Evolutionary conservation across 2,329 filamentous ascomycete genomes (phyloP).

Genomic region (Xylariomycetidae sp.): DNA sequence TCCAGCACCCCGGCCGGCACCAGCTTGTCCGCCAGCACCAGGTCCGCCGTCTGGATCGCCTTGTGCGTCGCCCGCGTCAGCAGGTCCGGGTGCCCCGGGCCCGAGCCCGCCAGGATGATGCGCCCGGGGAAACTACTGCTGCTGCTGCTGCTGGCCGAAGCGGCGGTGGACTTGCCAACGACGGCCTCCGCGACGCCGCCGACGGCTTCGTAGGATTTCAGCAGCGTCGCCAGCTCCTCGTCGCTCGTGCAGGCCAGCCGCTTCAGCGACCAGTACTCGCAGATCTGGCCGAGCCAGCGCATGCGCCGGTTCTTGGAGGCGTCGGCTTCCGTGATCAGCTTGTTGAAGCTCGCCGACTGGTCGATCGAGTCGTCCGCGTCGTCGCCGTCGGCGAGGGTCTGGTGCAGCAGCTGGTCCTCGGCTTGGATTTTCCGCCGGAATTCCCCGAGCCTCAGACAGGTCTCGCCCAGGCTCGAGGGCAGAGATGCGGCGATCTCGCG

Average conservation of each 20-base stretch:
- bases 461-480: constrained; percentile 66
- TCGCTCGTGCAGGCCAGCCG: constrained; percentile 75
- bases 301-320: constrained; percentile 74
- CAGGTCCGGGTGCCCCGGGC: constrained; percentile 87
- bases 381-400: constrained; percentile 28
- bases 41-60: constrained; percentile 66
- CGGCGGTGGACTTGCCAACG: not conserved
- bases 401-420: constrained; percentile 52
- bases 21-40: constrained; percentile 82
- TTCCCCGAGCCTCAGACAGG: constrained; percentile 71
- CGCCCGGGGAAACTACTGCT: constrained; percentile 41
- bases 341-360: constrained; percentile 80
- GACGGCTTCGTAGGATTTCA: constrained; percentile 59
- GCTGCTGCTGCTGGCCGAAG: not conserved
- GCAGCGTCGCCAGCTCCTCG: constrained; percentile 67
- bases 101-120: constrained; percentile 85
- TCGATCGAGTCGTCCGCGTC: constrained; percentile 57
- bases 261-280: constrained; percentile 94
- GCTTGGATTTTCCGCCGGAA: constrained; percentile 66
- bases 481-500: constrained; percentile 80
- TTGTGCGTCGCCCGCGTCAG: constrained; percentile 77
- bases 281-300: constrained; percentile 91
- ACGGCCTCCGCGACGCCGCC: constrained; percentile 10
- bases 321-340: constrained; percentile 68
- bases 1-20: constrained; percentile 80